Percentiles rank a stretch among this genome's conserved stretches.
phyloP scores from a whole-genome alignment of 768 basidiomycete genomes.

The Collybia nuda region DNA sequence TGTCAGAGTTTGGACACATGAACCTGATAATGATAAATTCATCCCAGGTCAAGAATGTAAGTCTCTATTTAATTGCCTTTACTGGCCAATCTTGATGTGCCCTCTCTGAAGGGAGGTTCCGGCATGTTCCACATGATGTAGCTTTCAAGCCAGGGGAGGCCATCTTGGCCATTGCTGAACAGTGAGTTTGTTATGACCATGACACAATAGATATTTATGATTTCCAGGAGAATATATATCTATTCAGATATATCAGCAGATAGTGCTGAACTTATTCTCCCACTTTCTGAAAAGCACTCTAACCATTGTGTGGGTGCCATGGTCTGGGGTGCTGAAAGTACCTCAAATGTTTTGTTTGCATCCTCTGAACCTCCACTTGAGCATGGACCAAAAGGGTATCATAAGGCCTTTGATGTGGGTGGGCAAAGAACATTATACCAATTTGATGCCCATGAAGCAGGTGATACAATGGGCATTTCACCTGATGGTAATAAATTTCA shows the following conservation, averaged over 20 bases:
- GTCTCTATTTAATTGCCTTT: neutral
- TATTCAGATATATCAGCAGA: constrained; percentile 15
- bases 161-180: constrained; percentile 7
- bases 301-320: constrained; percentile 41
- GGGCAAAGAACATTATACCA: constrained; percentile 20
- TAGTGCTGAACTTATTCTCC: constrained; percentile 7
- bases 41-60: constrained; percentile 5
- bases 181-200: neutral
- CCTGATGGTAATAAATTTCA: constrained; percentile 38
- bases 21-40: constrained; percentile 18
- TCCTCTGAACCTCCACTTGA: constrained; percentile 49
- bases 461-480: constrained; percentile 51
- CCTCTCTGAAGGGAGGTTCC: constrained; percentile 13
- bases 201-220: constrained; percentile 3
- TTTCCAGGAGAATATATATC: constrained; percentile 15
- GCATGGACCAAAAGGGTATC: constrained; percentile 35
- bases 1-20: constrained; percentile 42
- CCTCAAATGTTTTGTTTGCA: constrained; percentile 45
- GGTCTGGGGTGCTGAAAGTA: constrained; percentile 48
- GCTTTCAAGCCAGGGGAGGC: constrained; percentile 17
- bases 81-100: constrained; percentile 4
- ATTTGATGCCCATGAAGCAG: constrained; percentile 49
- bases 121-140: constrained; percentile 19
- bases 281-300: constrained; percentile 15
- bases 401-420: constrained; percentile 49